Conservation (phyloP, 2,329 filamentous ascomycete species). For the Tolypocladium endophyticum region DNA sequence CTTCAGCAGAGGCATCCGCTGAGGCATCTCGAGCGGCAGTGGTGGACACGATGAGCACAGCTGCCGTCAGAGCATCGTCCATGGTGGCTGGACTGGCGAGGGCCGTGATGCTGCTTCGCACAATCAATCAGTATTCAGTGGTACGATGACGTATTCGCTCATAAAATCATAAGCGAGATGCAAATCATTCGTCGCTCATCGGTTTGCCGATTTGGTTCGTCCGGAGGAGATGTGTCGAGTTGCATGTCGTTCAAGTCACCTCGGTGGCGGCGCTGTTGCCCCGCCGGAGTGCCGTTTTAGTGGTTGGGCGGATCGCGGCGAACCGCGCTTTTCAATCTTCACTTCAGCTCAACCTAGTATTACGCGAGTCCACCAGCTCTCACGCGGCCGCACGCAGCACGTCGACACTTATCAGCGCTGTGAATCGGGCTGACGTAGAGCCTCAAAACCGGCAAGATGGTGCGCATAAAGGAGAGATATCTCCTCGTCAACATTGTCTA, state of each 20-base stretch:
- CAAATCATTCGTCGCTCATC: background rate
- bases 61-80: conserved; percentile 48
- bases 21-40: conserved; percentile 73
- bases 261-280: background rate
- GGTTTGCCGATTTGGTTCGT: background rate
- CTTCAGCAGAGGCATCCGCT: conserved; percentile 61
- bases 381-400: background rate
- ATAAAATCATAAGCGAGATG: background rate
- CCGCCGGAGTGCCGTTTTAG: background rate
- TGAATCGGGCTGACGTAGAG: background rate
- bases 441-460: conserved; percentile 48
- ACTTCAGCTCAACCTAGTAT: background rate
- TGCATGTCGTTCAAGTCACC: background rate
- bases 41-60: conserved; percentile 81
- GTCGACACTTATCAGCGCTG: background rate
- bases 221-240: background rate
- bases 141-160: background rate
- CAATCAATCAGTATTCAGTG: background rate
- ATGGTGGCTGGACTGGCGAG: conserved; percentile 8
- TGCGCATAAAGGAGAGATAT: conserved; percentile 92
- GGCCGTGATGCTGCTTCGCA: background rate
- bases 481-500: conserved; percentile 92
- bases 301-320: background rate
- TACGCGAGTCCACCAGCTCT: background rate
- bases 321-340: background rate